Evolutionary conservation across 1,139 yeast species (phyloP), one percentile per base, ranked within the genome.

Genomic region (Insectozyma bohioensis): DNA sequence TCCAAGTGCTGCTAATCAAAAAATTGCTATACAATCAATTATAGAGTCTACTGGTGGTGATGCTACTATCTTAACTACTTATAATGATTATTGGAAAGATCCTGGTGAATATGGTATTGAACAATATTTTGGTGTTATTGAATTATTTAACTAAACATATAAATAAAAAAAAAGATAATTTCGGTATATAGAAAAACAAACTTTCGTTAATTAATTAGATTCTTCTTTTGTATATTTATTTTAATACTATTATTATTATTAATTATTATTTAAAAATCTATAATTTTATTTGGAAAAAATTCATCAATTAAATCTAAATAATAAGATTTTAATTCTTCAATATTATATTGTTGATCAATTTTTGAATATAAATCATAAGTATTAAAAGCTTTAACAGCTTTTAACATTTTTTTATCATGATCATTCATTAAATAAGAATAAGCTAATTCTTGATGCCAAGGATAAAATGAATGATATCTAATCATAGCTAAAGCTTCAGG

Each of bases 51-150:
- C 81, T 32, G 77, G 78, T 28, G 67, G 75, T 29, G 78, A 80
- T 30, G 76, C 78, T 30, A 82, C 90, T 4, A 75, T 88, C 41
- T 70, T 88, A 49, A 78, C 95, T 12, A 78, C 88, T 11, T 86
- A 61, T 58, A 69, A 88, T 52, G 97, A 88, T 56, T 69, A 60
- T 60, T 88, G 97, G 97, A 88, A 88, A 58, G 50, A 56, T n/a
- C 90, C 95, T 18, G 97, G 97, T 37, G 72, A 75, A 3, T 80
- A 85, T 56, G 83, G 81, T 43, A 80, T 88, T 51, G 97, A 88
- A 61, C 95, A 86, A 62, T 78, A 78, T 37, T 88, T 88, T 49
- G 97, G 97, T 48, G 67, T 78, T 40, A 67, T 79, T 33, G 59
- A 69, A 24, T 60, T 80, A 35, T 65, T 65, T 41, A 20, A 35